Evolutionary conservation across 495 filamentous ascomycete genomes (phyloP), one percentile per base, ranked within the genome.

Genomic region (Penicillium canariense): DNA sequence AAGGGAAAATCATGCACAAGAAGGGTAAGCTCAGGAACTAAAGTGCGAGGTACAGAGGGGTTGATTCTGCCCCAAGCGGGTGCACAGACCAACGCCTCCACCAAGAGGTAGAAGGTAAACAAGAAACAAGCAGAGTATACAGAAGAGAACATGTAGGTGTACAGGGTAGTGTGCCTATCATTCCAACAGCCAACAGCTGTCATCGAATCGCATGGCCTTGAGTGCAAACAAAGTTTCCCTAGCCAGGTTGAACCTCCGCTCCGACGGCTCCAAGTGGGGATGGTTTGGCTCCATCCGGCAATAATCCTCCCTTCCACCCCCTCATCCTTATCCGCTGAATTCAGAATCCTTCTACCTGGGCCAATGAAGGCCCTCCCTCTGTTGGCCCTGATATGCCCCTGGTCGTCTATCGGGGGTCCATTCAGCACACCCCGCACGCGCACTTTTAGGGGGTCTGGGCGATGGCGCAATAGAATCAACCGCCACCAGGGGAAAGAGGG

Each of bases 381-480:
- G 54, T 42, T 40, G 56, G 54, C 54, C 50, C 12, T 54, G 46
- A 54, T 59, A 59, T 50, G 22, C 46, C 50, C 46, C 51, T 50
- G 39, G 47, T n/a, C 30, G 6, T 31, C 4, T 8, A 35, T 25
- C 27, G 5, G 14, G 23, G 2, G 30, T 23, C 15, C 17, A 48
- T 28, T 8, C 2, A 14, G 15, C 3, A 5, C 22, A 20, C n/a
- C 10, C 7, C 2, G n/a, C 20, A 42, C 25, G 20, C 4, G n/a
- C 38, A 6, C 14, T 22, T 6, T 25, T 42, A 18, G 25, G 4
- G 5, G 0, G n/a, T 25, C 12, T 25, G 18, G 20, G 9, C 18
- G 14, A 14, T 40, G 18, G 18, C 9, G 18, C 9, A 23, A 20
- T 23, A 20, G 38, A 7, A 40, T 25, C 38, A 3, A 40, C 38